Percentiles rank a stretch among this genome's conserved stretches.
Conservation (phyloP, 257 asterid species). For the Thymus mandschuricus region DNA sequence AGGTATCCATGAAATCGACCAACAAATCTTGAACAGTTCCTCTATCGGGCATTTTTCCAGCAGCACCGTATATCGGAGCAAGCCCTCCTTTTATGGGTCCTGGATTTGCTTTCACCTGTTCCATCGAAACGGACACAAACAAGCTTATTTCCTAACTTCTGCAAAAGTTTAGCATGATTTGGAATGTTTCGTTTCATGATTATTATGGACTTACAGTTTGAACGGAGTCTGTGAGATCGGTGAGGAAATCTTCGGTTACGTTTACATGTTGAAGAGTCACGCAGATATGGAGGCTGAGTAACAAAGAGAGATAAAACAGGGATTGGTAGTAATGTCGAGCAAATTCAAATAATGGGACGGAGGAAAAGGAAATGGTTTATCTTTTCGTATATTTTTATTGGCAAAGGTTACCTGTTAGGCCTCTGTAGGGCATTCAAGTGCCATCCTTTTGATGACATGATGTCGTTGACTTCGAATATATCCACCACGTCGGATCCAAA, state of each 20-base stretch:
- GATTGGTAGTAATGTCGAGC: too few species aligned
- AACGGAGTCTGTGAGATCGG: conserved; percentile 74
- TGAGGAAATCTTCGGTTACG: conserved; percentile 68
- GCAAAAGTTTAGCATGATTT: not conserved
- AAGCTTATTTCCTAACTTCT: not conserved
- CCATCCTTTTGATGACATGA: conserved; percentile 93
- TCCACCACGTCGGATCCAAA: conserved; percentile 82
- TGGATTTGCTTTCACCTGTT: conserved; percentile 90
- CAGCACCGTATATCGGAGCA: conserved; percentile 99
- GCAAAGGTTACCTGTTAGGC: conserved; percentile 74
- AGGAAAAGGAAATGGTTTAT: too few species aligned
- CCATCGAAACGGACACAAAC: not conserved
- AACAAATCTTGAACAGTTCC: conserved; percentile 83
- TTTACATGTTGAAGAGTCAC: conserved; percentile 93
- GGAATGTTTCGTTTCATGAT: not conserved
- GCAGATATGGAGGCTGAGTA: conserved; percentile 87
- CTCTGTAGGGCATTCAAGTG: conserved; percentile 96
- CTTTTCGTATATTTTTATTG: too few species aligned
- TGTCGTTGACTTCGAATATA: conserved; percentile 92
- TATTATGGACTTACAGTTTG: conserved; percentile 57
- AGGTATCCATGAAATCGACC: conserved; percentile 87
- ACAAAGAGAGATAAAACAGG: conserved; percentile 24
- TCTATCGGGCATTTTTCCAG: conserved; percentile 98
- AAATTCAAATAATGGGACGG: too few species aligned
- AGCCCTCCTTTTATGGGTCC: conserved; percentile 92